These are phyloP conservation scores for Aspergillus costaricaensis DNA, from an alignment of 2,329 filamentous ascomycete genomes.

Conservation along the genomic window DNA sequence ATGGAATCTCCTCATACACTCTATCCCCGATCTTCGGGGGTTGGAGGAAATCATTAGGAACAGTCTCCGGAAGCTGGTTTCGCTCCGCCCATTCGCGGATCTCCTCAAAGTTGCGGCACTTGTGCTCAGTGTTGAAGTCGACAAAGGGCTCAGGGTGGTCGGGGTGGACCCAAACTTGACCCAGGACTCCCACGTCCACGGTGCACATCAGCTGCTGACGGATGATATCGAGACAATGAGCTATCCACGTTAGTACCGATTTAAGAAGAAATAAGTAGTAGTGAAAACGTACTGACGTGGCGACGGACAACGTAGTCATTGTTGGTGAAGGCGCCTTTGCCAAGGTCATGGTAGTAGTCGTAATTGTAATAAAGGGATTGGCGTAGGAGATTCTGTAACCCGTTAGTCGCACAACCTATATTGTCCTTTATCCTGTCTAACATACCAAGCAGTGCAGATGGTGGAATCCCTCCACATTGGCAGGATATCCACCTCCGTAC, in stretches of 20 bases:
- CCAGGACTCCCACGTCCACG: conserved; percentile 61
- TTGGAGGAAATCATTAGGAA: conserved; percentile 47
- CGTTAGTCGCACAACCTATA: not conserved
- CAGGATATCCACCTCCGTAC: conserved; percentile 59
- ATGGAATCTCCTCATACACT: conserved; percentile 28
- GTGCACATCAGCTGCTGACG: conserved; percentile 66
- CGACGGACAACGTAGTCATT: conserved; percentile 56
- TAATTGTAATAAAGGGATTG: conserved; percentile 63
- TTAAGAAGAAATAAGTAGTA: too few species aligned
- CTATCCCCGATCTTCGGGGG: conserved; percentile 32
- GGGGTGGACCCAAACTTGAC: conserved; percentile 59
- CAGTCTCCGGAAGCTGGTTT: conserved; percentile 51
- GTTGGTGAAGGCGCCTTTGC: conserved; percentile 58
- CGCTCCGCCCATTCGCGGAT: conserved; percentile 57
- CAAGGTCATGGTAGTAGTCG: conserved; percentile 56
- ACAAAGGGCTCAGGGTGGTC: conserved; percentile 56
- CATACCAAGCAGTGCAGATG: conserved; percentile 56
- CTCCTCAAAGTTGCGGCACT: conserved; percentile 60
- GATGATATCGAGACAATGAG: conserved; percentile 63
- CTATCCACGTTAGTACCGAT: conserved; percentile 28
- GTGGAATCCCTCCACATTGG: conserved; percentile 36
- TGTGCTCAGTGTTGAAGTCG: conserved; percentile 64
- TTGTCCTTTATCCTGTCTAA: not conserved
- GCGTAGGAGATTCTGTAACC: conserved; percentile 57
- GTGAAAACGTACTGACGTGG: conserved; percentile 57